These are phyloP conservation scores for Beta vulgaris DNA, from an alignment of 148 eudicot species.

Conservation along the genomic window DNA sequence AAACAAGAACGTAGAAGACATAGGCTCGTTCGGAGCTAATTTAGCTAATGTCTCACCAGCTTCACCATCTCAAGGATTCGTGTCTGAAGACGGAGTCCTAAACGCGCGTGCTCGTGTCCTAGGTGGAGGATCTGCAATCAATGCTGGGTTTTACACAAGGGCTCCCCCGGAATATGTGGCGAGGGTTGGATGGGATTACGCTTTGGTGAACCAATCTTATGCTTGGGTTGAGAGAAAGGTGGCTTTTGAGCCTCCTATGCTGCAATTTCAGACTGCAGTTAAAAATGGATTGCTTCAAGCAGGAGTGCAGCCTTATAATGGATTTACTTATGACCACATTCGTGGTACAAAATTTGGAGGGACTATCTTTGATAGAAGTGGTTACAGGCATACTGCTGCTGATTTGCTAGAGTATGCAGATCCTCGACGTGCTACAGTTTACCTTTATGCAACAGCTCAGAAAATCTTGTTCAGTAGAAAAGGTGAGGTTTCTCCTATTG, in stretches of 20 bases:
- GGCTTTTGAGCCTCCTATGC: constrained; percentile 52
- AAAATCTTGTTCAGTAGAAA: constrained; percentile 40
- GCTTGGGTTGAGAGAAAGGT: constrained; percentile 78
- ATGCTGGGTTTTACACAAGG: constrained; percentile 83
- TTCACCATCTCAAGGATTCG: constrained; percentile 68
- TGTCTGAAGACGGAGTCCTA: constrained; percentile 83
- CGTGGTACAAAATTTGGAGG: constrained; percentile 82
- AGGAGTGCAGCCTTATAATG: constrained; percentile 61
- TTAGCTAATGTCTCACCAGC: constrained; percentile 44
- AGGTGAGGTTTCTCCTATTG: constrained; percentile 29
- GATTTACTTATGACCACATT: constrained; percentile 70
- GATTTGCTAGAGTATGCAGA: constrained; percentile 76
- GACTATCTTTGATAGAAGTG: constrained; percentile 64
- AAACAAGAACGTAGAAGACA: constrained; percentile 48
- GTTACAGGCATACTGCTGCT: constrained; percentile 84
- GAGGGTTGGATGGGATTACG: constrained; percentile 51
- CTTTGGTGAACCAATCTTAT: constrained; percentile 62
- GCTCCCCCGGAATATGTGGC: constrained; percentile 44
- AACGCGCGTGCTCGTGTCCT: constrained; percentile 69
- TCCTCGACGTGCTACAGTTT: constrained; percentile 46
- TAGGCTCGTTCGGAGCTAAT: constrained; percentile 33
- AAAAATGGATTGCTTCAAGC: constrained; percentile 64
- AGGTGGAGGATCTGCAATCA: constrained; percentile 76
- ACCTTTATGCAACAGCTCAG: constrained; percentile 61
- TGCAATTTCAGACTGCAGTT: constrained; percentile 67